These are phyloP conservation scores for Macaranga tanarius DNA, from an alignment of 441 rosid genomes.

Conservation along the genomic window DNA sequence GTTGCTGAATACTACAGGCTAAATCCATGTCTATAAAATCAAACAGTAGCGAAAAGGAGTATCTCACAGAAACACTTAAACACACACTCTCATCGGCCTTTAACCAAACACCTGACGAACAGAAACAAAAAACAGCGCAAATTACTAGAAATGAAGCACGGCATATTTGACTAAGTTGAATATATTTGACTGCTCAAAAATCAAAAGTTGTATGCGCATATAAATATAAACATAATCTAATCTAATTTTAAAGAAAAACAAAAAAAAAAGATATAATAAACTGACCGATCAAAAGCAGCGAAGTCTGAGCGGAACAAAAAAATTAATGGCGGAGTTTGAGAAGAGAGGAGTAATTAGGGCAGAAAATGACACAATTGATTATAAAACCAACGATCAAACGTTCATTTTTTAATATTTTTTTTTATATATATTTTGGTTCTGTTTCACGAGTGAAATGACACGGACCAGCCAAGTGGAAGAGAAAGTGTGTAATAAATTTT, in stretches of 20 bases:
- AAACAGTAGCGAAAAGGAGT: constrained; percentile 1
- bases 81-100: constrained; percentile 36
- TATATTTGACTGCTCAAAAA: neutral
- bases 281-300: constrained; percentile 36
- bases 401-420: neutral
- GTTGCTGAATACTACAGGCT: constrained; percentile 45
- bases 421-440: neutral
- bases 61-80: constrained; percentile 7
- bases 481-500: neutral
- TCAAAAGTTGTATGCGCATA: neutral
- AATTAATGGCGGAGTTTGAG: constrained; percentile 33
- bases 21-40: constrained; percentile 50
- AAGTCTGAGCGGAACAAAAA: neutral
- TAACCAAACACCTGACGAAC: constrained; percentile 46
- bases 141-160: neutral
- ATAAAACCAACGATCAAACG: neutral
- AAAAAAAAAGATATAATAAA: constrained; percentile 17
- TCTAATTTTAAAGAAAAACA: neutral
- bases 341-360: constrained; percentile 5
- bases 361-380: constrained; percentile 24
- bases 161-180: constrained; percentile 7
- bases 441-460: neutral
- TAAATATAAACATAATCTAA: neutral
- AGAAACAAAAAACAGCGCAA: constrained; percentile 11
- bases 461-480: neutral